phyloP scores from a whole-genome alignment of 305 asterid genomes.

The Salvia sclarea region DNA sequence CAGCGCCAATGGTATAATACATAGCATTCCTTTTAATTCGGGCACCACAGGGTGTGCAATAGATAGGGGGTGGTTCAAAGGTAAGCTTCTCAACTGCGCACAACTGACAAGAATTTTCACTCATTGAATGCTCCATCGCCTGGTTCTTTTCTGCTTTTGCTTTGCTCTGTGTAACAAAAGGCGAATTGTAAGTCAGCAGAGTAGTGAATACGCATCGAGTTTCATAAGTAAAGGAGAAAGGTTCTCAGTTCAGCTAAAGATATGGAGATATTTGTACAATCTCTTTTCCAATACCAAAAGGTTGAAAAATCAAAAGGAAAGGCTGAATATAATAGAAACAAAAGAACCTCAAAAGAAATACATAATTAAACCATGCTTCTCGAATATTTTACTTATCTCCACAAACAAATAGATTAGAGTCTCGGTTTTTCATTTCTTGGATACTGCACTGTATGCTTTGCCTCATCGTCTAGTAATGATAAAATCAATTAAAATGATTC shows the following conservation, averaged over 20 bases:
- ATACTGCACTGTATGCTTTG: constrained; percentile 6
- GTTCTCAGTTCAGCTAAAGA: constrained; percentile 12
- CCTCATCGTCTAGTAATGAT: neutral
- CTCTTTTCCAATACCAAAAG: constrained; percentile 21
- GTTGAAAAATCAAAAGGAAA: neutral
- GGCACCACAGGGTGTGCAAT: constrained; percentile 94
- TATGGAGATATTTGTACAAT: constrained; percentile 17
- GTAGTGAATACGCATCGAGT: constrained; percentile 21
- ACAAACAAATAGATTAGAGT: neutral
- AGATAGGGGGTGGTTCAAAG: constrained; percentile 90
- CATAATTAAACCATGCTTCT: no score
- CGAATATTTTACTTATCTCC: neutral
- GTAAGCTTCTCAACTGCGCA: constrained; percentile 96
- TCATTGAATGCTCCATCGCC: constrained; percentile 91
- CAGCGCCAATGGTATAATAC: constrained; percentile 91
- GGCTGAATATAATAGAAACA: constrained; percentile 5
- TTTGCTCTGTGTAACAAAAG: constrained; percentile 69
- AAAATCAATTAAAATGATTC: constrained; percentile 4
- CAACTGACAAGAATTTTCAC: constrained; percentile 93
- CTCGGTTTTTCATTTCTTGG: constrained; percentile 14
- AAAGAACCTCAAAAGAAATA: constrained; percentile 14
- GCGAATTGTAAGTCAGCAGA: constrained; percentile 22
- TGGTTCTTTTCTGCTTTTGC: constrained; percentile 94
- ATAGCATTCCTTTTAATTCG: constrained; percentile 91
- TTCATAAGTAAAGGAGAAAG: constrained; percentile 25